Base-by-base conservation (phyloP, 257 asterid species). In the Leonotis leonurus region DNA sequence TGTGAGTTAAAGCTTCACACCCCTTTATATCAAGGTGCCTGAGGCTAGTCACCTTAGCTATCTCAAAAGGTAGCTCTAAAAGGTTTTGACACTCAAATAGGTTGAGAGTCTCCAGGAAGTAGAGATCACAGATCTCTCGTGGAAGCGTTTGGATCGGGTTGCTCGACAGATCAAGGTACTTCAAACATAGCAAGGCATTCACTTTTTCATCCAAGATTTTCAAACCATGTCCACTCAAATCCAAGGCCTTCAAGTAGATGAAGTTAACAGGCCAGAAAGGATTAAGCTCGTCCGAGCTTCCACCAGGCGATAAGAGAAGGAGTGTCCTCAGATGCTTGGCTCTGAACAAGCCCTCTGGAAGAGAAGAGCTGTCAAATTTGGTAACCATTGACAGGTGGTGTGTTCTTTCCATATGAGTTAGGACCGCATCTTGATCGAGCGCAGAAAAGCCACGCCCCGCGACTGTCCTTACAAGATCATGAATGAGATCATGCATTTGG, bases 11-110 rank as follows among this genome's bases (percentile, higher is more conserved):
- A 24, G 64, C 60, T 61, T 62, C 74, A 62, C 77, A 66, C 32
- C 80, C 73, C 21, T 50, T 37, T 40, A 75, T 39, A 30, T 65
- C 26, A 11, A 70, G 63, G 39, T 75, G 76, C 44, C 80, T 70
- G 57, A 75, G 52, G 64, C 58, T 43, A 17, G 43, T 61, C 9
- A 75, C 11, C 2, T 16, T 14, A 3, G 13, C 20, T 43, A 71
- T n/a, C 8, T 8, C 3, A 39, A 50, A 50, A 9, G 80, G 80
- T 37, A 75, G 26, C 9, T 13, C 7, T 30, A 30, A 26, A 50
- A 75, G 80, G 30, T 67, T 51, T 26, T 27, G 39, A 65, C 80
- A 75, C 26, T 70, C 60, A 2, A 45, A 50, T 56, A 75, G 41
- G 49, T 66, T 71, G 51, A 75, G 68, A 12, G 62, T 45, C 68